Conservation (phyloP, 1,284 basidiomycete genomes). For the Irpex sp. region DNA sequence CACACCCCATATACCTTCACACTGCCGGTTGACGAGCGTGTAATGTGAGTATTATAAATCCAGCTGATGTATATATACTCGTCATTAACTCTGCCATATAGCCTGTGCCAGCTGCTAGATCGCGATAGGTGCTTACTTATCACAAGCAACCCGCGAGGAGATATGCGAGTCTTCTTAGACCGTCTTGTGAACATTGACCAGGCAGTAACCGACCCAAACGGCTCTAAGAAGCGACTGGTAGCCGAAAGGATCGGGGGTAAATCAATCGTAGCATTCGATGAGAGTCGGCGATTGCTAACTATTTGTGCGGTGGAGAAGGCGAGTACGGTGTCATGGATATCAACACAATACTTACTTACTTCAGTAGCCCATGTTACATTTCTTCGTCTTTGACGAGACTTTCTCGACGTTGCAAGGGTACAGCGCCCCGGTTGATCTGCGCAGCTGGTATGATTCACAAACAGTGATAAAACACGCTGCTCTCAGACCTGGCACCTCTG, state of each 20-base stretch:
- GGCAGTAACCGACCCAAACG: slow-evolving; percentile 22
- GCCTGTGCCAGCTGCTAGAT: slow-evolving; percentile 34
- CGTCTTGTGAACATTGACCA: slow-evolving; percentile 25
- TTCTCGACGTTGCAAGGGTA: slow-evolving; percentile 33
- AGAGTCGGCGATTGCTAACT: slow-evolving; percentile 41
- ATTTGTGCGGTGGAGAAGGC: slow-evolving; percentile 42
- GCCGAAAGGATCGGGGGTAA: slow-evolving; percentile 43
- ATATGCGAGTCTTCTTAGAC: slow-evolving; percentile 38
- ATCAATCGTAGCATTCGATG: slow-evolving; percentile 45
- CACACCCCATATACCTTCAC: slow-evolving; percentile 26
- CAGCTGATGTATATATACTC: too few relatives aligned
- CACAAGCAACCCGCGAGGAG: slow-evolving; percentile 29
- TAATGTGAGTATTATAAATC: slow-evolving; percentile 30
- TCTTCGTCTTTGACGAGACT: slow-evolving; percentile 44
- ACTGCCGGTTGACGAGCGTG: slow-evolving; percentile 28
- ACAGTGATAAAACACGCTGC: slow-evolving; percentile 31
- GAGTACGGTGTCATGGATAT: background rate
- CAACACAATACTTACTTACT: background rate
- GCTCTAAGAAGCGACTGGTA: slow-evolving; percentile 32
- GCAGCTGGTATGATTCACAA: slow-evolving; percentile 37
- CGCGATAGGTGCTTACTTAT: slow-evolving; percentile 40
- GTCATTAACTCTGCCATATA: slow-evolving; percentile 18
- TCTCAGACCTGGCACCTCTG: slow-evolving; percentile 38
- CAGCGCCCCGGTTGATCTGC: slow-evolving; percentile 38
- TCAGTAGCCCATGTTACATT: slow-evolving; percentile 34